Evolutionary conservation across 1,139 yeast genomes (phyloP).

Genomic region (Suhomyces bolitotheri): DNA sequence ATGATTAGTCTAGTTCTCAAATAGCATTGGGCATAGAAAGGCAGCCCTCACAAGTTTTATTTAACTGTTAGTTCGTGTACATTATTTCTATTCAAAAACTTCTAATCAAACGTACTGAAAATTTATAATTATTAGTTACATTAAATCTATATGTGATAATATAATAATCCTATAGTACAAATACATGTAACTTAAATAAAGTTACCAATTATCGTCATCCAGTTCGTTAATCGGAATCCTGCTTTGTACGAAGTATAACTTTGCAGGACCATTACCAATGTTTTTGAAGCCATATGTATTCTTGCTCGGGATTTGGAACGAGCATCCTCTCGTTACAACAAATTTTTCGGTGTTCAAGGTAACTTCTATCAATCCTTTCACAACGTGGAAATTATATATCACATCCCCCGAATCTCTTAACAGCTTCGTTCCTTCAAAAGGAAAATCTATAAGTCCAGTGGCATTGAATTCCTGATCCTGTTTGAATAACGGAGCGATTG

Average conservation of each 20-base stretch:
- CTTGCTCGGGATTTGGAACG: slow-evolving; percentile 79
- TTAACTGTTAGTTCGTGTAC: slow-evolving; percentile 10
- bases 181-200: neutral
- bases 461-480: slow-evolving; percentile 68
- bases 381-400: slow-evolving; percentile 72
- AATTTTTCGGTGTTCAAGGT: slow-evolving; percentile 60
- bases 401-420: slow-evolving; percentile 65
- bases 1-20: too few relatives aligned
- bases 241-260: slow-evolving; percentile 76
- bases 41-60: neutral
- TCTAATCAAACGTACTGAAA: neutral
- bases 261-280: slow-evolving; percentile 56
- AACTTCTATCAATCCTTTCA: slow-evolving; percentile 70
- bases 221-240: slow-evolving; percentile 21
- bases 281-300: slow-evolving; percentile 68
- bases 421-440: slow-evolving; percentile 64
- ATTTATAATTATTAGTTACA: too few relatives aligned
- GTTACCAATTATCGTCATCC: slow-evolving; percentile 11
- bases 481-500: slow-evolving; percentile 67
- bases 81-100: slow-evolving; percentile 4
- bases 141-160: neutral
- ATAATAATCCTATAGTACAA: slow-evolving; percentile 1
- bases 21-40: too few relatives aligned
- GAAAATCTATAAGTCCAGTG: slow-evolving; percentile 72
- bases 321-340: slow-evolving; percentile 69